Percentiles rank a stretch among this genome's conserved stretches.
phyloP scores from a whole-genome alignment of 2,329 filamentous ascomycete genomes.

The Aspergillus quadrilineatus region DNA sequence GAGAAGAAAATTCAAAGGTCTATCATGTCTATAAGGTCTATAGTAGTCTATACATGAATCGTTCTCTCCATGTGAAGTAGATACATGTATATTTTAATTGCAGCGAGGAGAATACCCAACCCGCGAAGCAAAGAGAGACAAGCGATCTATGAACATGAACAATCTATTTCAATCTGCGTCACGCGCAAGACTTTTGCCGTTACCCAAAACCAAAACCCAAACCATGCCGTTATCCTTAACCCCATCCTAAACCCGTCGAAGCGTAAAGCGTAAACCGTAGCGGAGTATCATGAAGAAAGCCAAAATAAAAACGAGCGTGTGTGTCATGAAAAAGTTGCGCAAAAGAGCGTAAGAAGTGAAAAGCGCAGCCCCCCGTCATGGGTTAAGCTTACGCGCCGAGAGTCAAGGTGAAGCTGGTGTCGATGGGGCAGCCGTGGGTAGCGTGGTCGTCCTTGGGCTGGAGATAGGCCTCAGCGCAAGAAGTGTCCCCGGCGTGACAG shows the following conservation, averaged over 20 bases:
- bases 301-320: not conserved
- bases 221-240: not conserved
- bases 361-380: not conserved
- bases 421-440: conserved; percentile 41
- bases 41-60: not conserved
- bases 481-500: conserved; percentile 37
- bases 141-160: not conserved
- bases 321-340: not conserved
- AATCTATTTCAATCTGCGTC: not conserved
- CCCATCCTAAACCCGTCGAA: not conserved
- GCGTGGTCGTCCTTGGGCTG: conserved; percentile 41
- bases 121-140: not conserved
- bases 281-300: not conserved
- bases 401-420: conserved; percentile 33
- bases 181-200: not conserved
- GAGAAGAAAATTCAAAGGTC: not conserved
- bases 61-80: not conserved
- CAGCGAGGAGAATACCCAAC: not conserved
- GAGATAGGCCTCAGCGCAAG: conserved; percentile 42
- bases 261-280: not conserved
- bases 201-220: not conserved
- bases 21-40: not conserved
- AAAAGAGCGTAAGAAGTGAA: conserved; percentile 3
- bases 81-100: not conserved
- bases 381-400: conserved; percentile 27